phyloP scores from a whole-genome alignment of 1,284 basidiomycete genomes.

The Puccinia polysora region DNA sequence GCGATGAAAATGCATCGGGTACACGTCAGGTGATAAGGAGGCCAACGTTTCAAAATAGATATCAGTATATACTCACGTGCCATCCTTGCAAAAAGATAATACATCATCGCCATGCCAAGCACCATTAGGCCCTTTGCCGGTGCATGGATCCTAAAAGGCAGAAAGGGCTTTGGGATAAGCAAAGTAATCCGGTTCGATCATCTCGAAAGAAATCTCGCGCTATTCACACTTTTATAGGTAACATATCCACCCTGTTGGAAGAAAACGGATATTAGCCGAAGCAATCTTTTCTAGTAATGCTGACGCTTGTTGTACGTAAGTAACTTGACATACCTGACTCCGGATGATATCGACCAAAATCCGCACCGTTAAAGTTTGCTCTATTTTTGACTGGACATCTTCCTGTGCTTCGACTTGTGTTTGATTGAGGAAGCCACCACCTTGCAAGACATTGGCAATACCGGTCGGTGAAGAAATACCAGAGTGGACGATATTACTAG shows the following conservation, averaged over 20 bases:
- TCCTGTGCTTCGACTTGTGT: slow-evolving; percentile 22
- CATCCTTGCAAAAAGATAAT: slow-evolving; percentile 39
- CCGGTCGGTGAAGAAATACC: slow-evolving; percentile 37
- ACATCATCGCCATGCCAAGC: slow-evolving; percentile 37
- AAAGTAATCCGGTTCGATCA: neutral
- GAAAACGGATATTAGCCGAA: neutral
- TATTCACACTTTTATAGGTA: slow-evolving; percentile 27
- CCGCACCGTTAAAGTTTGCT: slow-evolving; percentile 30
- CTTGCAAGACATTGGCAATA: slow-evolving; percentile 27
- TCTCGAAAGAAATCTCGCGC: neutral
- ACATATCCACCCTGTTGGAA: slow-evolving; percentile 27
- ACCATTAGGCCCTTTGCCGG: slow-evolving; percentile 36
- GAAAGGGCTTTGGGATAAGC: too few species aligned
- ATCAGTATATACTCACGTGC: slow-evolving; percentile 9
- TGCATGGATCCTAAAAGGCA: slow-evolving; percentile 23
- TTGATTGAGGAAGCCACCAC: slow-evolving; percentile 32
- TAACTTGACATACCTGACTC: slow-evolving; percentile 37
- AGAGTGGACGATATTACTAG: slow-evolving; percentile 28
- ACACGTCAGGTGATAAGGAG: neutral
- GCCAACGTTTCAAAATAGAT: neutral
- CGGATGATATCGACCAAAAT: slow-evolving; percentile 41
- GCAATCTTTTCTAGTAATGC: neutral
- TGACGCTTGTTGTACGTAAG: neutral
- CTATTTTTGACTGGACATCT: slow-evolving; percentile 29
- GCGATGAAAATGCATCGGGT: neutral